These are phyloP conservation scores for Benincasa hispida DNA, from an alignment of 306 rosid species.

Conservation along the genomic window DNA sequence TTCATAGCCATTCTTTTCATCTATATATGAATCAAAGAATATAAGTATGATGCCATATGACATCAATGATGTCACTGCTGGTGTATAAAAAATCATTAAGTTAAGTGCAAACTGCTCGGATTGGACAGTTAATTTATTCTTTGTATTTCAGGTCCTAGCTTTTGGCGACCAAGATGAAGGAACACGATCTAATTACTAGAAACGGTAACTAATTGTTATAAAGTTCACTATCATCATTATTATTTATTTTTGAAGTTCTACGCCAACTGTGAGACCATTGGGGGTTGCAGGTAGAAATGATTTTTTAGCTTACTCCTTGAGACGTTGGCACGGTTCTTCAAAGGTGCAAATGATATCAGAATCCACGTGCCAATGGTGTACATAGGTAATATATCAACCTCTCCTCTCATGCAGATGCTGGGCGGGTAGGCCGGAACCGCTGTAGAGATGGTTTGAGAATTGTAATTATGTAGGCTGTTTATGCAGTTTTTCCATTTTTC, in stretches of 20 bases:
- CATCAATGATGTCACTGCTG: background rate
- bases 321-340: slow-evolving; percentile 7
- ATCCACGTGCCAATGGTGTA: slow-evolving; percentile 43
- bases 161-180: slow-evolving; percentile 72
- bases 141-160: slow-evolving; percentile 57
- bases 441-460: slow-evolving; percentile 60
- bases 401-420: slow-evolving; percentile 58
- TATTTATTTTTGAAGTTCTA: background rate
- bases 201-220: slow-evolving; percentile 17
- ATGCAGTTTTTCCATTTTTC: slow-evolving; percentile 15
- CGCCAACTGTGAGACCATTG: background rate
- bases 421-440: slow-evolving; percentile 33
- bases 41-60: background rate
- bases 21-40: background rate
- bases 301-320: slow-evolving; percentile 20
- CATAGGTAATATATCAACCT: slow-evolving; percentile 50
- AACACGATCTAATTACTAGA: slow-evolving; percentile 12
- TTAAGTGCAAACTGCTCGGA: background rate
- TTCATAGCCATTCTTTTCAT: background rate
- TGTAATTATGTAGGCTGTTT: slow-evolving; percentile 47
- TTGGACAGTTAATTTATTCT: background rate
- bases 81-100: background rate
- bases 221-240: background rate
- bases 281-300: slow-evolving; percentile 6
- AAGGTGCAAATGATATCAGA: slow-evolving; percentile 9